Conservation (phyloP, 257 asterid species). For the Capsicum pubescens region DNA sequence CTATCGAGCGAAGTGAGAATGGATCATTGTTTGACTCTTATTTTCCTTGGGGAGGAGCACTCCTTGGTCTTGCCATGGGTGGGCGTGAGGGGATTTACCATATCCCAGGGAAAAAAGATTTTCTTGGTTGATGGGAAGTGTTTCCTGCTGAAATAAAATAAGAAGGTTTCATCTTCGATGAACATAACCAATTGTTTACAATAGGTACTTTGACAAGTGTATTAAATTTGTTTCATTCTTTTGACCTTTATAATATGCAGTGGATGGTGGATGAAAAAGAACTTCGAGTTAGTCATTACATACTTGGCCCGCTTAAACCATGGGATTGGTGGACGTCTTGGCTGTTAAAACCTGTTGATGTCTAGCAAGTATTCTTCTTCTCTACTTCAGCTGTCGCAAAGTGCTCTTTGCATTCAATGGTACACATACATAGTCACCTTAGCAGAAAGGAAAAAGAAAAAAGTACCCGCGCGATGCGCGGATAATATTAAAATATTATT, state of each 20-base stretch:
- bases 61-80: not conserved
- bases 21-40: not conserved
- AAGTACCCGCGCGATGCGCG: too few species aligned
- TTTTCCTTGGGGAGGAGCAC: not conserved
- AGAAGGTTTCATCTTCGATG: not conserved
- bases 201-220: not conserved
- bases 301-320: too few species aligned
- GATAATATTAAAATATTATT: too few species aligned
- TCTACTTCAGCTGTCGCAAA: not conserved
- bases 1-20: too few species aligned
- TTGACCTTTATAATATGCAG: conserved; percentile 46
- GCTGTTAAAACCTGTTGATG: conserved; percentile 69
- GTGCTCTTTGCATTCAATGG: not conserved
- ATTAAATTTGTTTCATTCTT: not conserved
- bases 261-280: conserved; percentile 69
- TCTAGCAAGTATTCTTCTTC: conserved; percentile 81
- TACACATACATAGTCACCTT: too few species aligned
- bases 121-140: not conserved
- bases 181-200: not conserved
- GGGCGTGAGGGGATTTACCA: not conserved
- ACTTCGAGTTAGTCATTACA: too few species aligned
- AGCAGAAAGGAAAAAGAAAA: too few species aligned
- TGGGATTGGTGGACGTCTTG: too few species aligned
- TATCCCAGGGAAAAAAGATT: conserved; percentile 2
- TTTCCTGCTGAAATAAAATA: too few species aligned